Evolutionary conservation across 2,329 filamentous ascomycete species (phyloP), one percentile per base, ranked within the genome.

Genomic region (Sporothrix dimorphospora): DNA sequence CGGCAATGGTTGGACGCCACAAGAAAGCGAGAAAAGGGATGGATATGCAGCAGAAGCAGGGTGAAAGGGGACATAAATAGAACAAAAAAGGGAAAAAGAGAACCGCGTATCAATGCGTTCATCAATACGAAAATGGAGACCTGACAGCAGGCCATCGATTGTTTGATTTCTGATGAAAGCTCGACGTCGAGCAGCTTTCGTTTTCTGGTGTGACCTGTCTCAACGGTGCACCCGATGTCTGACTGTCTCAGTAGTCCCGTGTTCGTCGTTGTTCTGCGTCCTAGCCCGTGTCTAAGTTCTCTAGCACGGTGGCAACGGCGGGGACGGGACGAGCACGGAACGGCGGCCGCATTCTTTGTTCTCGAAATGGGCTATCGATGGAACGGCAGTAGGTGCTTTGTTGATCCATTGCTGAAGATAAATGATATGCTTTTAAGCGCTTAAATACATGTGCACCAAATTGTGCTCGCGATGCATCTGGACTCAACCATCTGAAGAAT

Each of bases 281-380:
- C n/a, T 65, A 65, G 59, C 38, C 57, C 21, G 38, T 27, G 59
- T 45, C 59, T 63, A 40, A 65, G 59, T 45, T n/a, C 12, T n/a
- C n/a, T 53, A 68, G 45, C 19, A 49, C 34, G 49, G 66, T 69
- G 66, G 66, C 66, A n/a, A 55, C 66, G 49, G 66, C 49, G 38
- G 66, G 66, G 38, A 57, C 66, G 66, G 66, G n/a, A 69, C 66
- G 66, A 69, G 12, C 51, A 45, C 30, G 21, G 19, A 21, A 42
- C 66, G 66, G 66, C 66, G 47, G 27, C 66, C 66, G 49, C n/a
- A 42, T 69, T 69, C 66, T 69, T 69, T 69, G 66, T 69, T 69
- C n/a, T 55, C 12, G 4, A 57, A 45, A 27, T 9, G 27, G 19
- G 65, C 19, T 47, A 34, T 34, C 30, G 30, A 34, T 34, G 30